Percentiles rank a stretch among this genome's conserved stretches.
phyloP scores from a whole-genome alignment of 768 basidiomycete genomes.

The Russula brevipes region DNA sequence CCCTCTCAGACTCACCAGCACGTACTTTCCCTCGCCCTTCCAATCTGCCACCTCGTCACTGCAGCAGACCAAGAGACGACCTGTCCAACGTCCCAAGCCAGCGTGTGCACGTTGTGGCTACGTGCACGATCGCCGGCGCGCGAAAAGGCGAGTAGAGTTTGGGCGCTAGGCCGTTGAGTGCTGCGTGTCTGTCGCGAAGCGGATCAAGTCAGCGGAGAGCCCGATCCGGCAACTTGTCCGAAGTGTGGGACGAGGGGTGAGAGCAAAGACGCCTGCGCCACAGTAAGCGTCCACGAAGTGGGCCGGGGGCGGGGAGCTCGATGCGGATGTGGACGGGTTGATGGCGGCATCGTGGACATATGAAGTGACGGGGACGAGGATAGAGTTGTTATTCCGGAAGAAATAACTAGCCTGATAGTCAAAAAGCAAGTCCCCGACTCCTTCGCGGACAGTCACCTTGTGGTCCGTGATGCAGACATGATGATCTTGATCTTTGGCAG shows the following conservation, averaged over 20 bases:
- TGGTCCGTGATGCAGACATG: conserved; percentile 85
- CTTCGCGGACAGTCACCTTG: conserved; percentile 74
- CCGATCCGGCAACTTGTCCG: conserved; percentile 77
- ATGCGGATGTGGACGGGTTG: conserved; percentile 35
- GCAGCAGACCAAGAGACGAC: conserved; percentile 48
- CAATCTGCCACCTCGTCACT: conserved; percentile 34
- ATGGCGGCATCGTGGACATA: conserved; percentile 79
- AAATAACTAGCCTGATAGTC: conserved; percentile 85
- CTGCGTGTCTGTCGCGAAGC: conserved; percentile 56
- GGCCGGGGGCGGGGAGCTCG: conserved; percentile 40
- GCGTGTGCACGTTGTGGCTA: no score
- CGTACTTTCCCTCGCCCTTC: conserved; percentile 17
- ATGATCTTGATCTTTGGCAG: conserved; percentile 34
- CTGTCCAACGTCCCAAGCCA: conserved; percentile 76
- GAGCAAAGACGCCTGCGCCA: conserved; percentile 82
- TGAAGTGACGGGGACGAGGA: conserved; percentile 72
- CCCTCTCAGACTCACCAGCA: conserved; percentile 76
- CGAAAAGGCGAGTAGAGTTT: conserved; percentile 58
- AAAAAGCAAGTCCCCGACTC: conserved; percentile 75
- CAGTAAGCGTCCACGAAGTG: conserved; percentile 97
- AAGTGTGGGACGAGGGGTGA: conserved; percentile 78
- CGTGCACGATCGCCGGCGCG: no score
- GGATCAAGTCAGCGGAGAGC: conserved; percentile 68
- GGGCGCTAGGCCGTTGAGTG: conserved; percentile 50
- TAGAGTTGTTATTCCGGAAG: conserved; percentile 94